phyloP scores from a whole-genome alignment of 1,139 yeast genomes.

The Pichia inconspicua region DNA sequence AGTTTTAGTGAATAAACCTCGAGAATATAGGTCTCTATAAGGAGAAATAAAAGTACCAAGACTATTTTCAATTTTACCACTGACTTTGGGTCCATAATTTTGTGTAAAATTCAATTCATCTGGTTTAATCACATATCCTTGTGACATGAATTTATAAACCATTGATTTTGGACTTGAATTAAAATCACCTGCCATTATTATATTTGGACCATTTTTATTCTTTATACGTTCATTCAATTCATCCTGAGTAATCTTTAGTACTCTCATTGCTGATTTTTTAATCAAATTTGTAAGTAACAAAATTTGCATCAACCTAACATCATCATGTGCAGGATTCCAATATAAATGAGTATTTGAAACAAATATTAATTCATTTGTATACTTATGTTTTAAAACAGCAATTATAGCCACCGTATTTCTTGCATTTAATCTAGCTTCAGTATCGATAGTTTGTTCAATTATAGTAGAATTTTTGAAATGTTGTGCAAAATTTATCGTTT shows the following conservation, averaged over 20 bases:
- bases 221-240: constrained; percentile 15
- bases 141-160: constrained; percentile 39
- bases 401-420: constrained; percentile 52
- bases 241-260: constrained; percentile 25
- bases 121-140: constrained; percentile 22
- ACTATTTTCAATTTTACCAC: constrained; percentile 20
- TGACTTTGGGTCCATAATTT: constrained; percentile 18
- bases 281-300: constrained; percentile 34
- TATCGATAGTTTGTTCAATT: constrained; percentile 33
- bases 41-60: constrained; percentile 25
- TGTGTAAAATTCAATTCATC: constrained; percentile 9
- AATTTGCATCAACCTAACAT: constrained; percentile 49
- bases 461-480: constrained; percentile 29
- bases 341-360: constrained; percentile 54
- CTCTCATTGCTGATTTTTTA: constrained; percentile 15
- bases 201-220: constrained; percentile 20
- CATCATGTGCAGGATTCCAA: constrained; percentile 45
- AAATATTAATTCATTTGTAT: constrained; percentile 33
- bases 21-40: constrained; percentile 21
- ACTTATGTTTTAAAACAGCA: constrained; percentile 37
- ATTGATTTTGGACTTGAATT: constrained; percentile 44
- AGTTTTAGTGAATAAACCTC: constrained; percentile 34
- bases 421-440: constrained; percentile 33
- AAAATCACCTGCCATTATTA: constrained; percentile 40
- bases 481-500: constrained; percentile 38